phyloP scores from a whole-genome alignment of 495 filamentous ascomycete species.

The Penicillium lagena region DNA sequence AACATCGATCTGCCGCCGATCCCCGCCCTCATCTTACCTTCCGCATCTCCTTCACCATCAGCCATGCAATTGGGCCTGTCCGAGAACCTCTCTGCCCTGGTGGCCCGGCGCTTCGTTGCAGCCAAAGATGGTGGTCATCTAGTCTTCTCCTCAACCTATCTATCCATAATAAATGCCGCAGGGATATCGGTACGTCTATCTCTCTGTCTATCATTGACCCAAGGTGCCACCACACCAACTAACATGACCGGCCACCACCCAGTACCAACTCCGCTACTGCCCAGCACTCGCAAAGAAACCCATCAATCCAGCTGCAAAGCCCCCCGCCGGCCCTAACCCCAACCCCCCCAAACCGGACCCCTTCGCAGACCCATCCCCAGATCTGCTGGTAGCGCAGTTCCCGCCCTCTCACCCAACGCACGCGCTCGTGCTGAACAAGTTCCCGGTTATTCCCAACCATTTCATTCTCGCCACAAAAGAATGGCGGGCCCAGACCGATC shows the following conservation, averaged over 20 bases:
- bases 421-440: constrained; percentile 74
- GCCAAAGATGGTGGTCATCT: constrained; percentile 50
- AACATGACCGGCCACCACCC: constrained; percentile 8
- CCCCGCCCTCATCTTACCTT: constrained; percentile 5
- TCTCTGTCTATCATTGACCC: too few species aligned
- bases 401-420: constrained; percentile 48
- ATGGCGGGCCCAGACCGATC: constrained; percentile 61
- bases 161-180: constrained; percentile 44
- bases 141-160: constrained; percentile 53
- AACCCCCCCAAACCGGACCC: constrained; percentile 54
- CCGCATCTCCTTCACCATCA: background rate
- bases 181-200: constrained; percentile 44
- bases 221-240: background rate
- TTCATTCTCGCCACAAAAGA: constrained; percentile 68
- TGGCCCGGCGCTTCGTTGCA: constrained; percentile 44
- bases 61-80: constrained; percentile 35
- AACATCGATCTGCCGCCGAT: constrained; percentile 1
- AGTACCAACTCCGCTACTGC: constrained; percentile 78
- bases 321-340: constrained; percentile 18
- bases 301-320: constrained; percentile 27
- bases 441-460: constrained; percentile 70
- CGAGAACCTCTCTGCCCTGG: constrained; percentile 45
- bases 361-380: constrained; percentile 59
- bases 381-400: constrained; percentile 56
- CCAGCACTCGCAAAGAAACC: constrained; percentile 72